Base-by-base conservation (phyloP, 148 eudicot species). In the Linanthus parryae region DNA sequence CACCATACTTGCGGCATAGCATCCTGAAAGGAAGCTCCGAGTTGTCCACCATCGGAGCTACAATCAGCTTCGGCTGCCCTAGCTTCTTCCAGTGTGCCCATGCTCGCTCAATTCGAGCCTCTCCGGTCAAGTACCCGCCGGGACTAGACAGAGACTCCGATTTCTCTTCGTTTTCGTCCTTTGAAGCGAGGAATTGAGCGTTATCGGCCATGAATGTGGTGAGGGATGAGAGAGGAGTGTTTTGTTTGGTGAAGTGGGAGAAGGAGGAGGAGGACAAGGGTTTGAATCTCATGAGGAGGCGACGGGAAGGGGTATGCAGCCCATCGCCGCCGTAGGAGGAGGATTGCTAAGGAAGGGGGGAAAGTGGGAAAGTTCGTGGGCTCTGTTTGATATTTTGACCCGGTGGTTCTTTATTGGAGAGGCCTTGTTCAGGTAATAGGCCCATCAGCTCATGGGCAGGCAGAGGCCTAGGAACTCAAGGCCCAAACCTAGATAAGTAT, bases 21-120 rank as follows among this genome's bases (percentile, higher is more conserved):
- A 92, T 48, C n/a, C 96, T 63, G 59, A 92, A 92, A 0, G 98
- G 98, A 4, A 92, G 81, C 77, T 92, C 98, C 6, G 96, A 92
- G 64, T 84, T 84, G 53, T 92, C 98, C 19, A 92, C 96, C 98
- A 92, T 87, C 2, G 99, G 91, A 3, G 99, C 99, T 38, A 92
- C 96, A 12, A 88, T 44, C 70, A 78, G 41, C 57, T 67, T 88
- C 36, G 99, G 99, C 52, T 70, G 59, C 1, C 96, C 99, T 46
- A 92, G 48, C 42, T 74, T 81, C 56, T 61, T 72, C 96, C 96
- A 92, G 57, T 87, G 91, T 19, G 83, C 73, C 99, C 99, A 87
- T 0, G 96, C 94, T 45, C 67, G 42, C 64, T 82, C 91, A 43
- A 91, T 69, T 21, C 68, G 69, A 17, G 88, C 74, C 65, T 89